Base-by-base conservation (phyloP, 164 flowering plant species). In the Nelumbo lutea region DNA sequence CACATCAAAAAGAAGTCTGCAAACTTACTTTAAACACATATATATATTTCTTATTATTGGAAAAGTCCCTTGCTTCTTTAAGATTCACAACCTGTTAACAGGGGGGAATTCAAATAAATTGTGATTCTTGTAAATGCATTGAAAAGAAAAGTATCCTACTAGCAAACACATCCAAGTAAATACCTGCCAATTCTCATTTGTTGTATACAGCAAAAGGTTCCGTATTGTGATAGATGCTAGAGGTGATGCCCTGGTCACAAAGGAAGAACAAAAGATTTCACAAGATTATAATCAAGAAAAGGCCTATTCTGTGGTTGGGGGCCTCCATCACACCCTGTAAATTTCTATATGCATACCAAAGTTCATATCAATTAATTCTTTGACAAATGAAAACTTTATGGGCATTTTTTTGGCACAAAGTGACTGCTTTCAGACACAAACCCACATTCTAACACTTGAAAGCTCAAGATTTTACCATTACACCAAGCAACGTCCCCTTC, bases 151-250 rank as follows among this genome's bases (percentile, higher is more conserved):
- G 43, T 10, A 59, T 7, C 4, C 45, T 60, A 53, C 15, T 50
- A 40, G 10, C 13, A 57, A 43, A 27, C 27, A 27, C 27, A 27
- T 47, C 43, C 45, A 62, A 67, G 63, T 59, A 42, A 60, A 41
- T 73, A 92, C 98, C 96, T 95, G 80, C 98, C 98, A 95, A 62
- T 81, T 83, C 71, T 95, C 98, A 78, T 92, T 90, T 65, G 98
- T 95, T 1, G 97, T 89, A 71, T 83, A 92, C 46, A 95, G 83
- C 65, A 87, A 65, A 77, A 95, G 91, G 73, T 88, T 89, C 75
- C 85, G 93, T 45, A 95, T 85, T 40, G 99, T 95, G 67, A 95
- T 84, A 70, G 99, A 90, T 69, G 99, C 99, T 76, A 95, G 69
- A 43, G 99, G 99, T 53, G 98, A 72, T 67, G 94, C 88, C 99